Percentiles rank a stretch among this genome's conserved stretches.
Evolutionary conservation across 176 grass and related monocot species (phyloP).

Genomic region (Poa annua): DNA sequence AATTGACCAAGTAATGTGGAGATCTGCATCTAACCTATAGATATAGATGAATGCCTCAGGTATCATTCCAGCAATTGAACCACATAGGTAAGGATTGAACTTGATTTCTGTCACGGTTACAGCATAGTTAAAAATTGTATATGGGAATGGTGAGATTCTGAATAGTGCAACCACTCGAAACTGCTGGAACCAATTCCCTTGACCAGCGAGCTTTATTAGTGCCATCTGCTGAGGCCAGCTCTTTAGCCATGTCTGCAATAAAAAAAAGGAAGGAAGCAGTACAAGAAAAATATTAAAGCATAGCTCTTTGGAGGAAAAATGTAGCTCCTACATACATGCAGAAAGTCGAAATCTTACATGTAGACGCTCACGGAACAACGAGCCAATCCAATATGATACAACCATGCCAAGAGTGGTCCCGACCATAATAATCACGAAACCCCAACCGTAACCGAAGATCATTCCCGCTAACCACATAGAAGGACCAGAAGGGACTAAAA

Average conservation of each 20-base stretch:
- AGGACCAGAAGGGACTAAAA: constrained; percentile 90
- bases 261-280: background rate
- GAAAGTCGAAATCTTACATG: constrained; percentile 64
- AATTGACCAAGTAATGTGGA: background rate
- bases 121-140: constrained; percentile 95
- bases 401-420: constrained; percentile 95
- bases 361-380: constrained; percentile 74
- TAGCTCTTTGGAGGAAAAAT: background rate
- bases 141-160: constrained; percentile 94
- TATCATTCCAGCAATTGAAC: constrained; percentile 96
- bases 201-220: constrained; percentile 80
- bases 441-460: constrained; percentile 98
- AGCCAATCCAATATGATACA: constrained; percentile 83
- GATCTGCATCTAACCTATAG: constrained; percentile 68
- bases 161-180: constrained; percentile 89
- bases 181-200: constrained; percentile 91
- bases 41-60: constrained; percentile 96
- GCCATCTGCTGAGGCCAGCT: constrained; percentile 92
- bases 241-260: constrained; percentile 77
- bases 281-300: constrained; percentile 1
- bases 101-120: constrained; percentile 81
- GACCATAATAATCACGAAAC: constrained; percentile 97
- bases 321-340: background rate
- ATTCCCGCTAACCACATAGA: constrained; percentile 99
- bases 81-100: constrained; percentile 85